phyloP scores from a whole-genome alignment of 805 yeast genomes.

The Wickerhamomyces rabaulensis region DNA sequence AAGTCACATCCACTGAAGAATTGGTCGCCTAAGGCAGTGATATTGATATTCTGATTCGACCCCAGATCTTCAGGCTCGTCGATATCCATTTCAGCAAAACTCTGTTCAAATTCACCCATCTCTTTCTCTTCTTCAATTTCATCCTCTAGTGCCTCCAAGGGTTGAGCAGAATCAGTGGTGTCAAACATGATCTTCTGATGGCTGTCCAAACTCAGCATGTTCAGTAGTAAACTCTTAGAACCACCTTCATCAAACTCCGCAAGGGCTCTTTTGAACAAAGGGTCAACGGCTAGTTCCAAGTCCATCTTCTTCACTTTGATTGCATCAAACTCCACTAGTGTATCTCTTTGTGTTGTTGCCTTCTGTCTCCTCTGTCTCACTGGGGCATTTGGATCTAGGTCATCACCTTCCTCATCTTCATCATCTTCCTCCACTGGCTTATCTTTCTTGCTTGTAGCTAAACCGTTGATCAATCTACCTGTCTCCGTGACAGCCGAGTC shows the following conservation, averaged over 20 bases:
- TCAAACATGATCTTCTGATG: constrained; percentile 59
- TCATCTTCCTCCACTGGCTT: constrained; percentile 20
- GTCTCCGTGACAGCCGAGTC: constrained; percentile 92
- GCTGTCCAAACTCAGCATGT: constrained; percentile 50
- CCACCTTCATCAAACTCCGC: constrained; percentile 84
- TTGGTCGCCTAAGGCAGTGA: constrained; percentile 10
- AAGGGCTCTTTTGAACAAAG: constrained; percentile 66
- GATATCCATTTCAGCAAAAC: constrained; percentile 19
- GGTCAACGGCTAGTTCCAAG: constrained; percentile 64
- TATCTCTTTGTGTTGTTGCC: constrained; percentile 33
- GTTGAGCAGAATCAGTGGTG: constrained; percentile 34
- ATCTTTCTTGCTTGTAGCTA: constrained; percentile 41
- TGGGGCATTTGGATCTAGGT: constrained; percentile 8
- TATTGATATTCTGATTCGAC: constrained; percentile 1
- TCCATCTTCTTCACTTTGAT: constrained; percentile 53
- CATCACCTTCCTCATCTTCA: constrained; percentile 17
- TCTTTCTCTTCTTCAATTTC: constrained; percentile 10
- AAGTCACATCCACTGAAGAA: constrained; percentile 5
- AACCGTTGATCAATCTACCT: constrained; percentile 73
- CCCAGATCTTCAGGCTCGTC: constrained; percentile 12
- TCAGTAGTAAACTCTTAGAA: constrained; percentile 61
- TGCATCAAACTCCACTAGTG: constrained; percentile 45
- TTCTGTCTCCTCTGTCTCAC: constrained; percentile 12
- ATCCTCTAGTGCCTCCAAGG: constrained; percentile 7
- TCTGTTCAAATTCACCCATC: constrained; percentile 8